Percentiles rank a stretch among this genome's conserved stretches.
These are phyloP conservation scores for Alternaria sp. DNA, from an alignment of 2,329 filamentous ascomycete species.

Conservation along the genomic window DNA sequence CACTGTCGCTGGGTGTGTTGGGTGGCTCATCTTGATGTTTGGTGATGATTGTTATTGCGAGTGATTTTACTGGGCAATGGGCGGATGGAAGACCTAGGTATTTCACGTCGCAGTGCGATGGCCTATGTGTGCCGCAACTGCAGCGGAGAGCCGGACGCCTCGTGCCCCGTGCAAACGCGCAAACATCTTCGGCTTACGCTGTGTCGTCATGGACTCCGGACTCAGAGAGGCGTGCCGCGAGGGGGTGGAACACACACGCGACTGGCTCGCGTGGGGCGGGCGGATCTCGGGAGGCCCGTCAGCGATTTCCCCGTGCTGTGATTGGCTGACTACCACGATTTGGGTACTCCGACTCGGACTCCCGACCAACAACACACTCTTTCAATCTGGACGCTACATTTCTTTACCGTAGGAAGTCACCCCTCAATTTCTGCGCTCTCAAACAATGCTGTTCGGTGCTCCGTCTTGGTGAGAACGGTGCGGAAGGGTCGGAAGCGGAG, in stretches of 20 bases:
- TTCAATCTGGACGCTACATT: not conserved
- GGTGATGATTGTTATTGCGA: not conserved
- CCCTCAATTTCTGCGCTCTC: not conserved
- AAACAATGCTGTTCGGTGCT: not conserved
- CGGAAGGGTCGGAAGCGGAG: not conserved
- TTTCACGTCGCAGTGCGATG: not conserved
- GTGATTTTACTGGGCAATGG: not conserved
- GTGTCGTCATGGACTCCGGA: conserved; percentile 10
- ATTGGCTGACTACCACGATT: not conserved
- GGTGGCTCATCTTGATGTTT: conserved; percentile 42
- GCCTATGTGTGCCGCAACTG: not conserved
- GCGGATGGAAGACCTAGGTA: not conserved
- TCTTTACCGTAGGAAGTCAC: not conserved
- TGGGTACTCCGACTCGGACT: not conserved
- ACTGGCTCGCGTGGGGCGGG: not conserved
- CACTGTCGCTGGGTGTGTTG: conserved; percentile 54
- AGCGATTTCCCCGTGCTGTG: not conserved
- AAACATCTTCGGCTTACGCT: conserved; percentile 1
- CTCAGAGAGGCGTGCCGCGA: not conserved
- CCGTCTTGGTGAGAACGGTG: not conserved
- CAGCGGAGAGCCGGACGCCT: conserved; percentile 8
- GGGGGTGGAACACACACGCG: not conserved
- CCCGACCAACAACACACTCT: not conserved
- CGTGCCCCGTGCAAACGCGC: not conserved
- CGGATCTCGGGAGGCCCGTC: not conserved